Conservation (phyloP, 2,329 filamentous ascomycete species). For the Claviceps arundinis region DNA sequence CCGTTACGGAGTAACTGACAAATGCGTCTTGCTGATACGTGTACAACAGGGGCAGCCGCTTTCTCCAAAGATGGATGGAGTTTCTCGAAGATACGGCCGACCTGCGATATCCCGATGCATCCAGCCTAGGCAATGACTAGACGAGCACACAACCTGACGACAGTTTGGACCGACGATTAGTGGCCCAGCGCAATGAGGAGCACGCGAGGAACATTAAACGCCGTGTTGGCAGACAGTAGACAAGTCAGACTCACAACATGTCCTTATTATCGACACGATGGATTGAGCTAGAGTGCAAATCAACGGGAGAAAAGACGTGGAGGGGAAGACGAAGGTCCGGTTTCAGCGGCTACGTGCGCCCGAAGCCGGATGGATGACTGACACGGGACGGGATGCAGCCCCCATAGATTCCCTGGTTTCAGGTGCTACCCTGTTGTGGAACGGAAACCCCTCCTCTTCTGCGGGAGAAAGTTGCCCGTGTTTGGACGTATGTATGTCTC, state of each 20-base stretch:
- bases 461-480: too few relatives aligned
- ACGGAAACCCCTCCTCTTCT: too few relatives aligned
- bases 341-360: neutral
- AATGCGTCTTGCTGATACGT: neutral
- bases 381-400: neutral
- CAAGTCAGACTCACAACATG: neutral
- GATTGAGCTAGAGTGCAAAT: neutral
- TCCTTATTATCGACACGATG: neutral
- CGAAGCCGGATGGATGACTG: neutral
- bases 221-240: neutral
- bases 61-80: constrained; percentile 82
- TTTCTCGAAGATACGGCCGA: constrained; percentile 84
- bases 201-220: neutral
- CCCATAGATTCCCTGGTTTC: neutral
- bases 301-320: neutral
- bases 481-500: too few relatives aligned
- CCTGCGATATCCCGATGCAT: constrained; percentile 69
- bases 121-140: constrained; percentile 18
- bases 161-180: too few relatives aligned
- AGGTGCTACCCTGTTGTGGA: neutral
- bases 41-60: constrained; percentile 57
- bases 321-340: neutral
- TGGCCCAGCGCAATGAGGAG: neutral
- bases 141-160: neutral
- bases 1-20: neutral